Percentiles rank a stretch among this genome's conserved stretches.
Conservation (phyloP, 805 yeast genomes). For the Yarrowia deformans region DNA sequence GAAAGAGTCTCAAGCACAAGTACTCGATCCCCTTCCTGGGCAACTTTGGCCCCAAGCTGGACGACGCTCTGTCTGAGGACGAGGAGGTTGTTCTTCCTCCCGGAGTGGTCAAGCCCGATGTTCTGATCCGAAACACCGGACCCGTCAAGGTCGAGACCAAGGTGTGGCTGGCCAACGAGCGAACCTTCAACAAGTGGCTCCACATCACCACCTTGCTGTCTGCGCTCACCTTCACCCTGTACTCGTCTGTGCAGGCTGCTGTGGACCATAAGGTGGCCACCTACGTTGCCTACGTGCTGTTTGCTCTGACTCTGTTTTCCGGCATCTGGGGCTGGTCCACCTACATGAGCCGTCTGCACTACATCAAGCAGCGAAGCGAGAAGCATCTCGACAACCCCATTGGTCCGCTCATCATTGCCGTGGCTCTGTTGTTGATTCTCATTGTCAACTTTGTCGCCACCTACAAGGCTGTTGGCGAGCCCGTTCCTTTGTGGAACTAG, state of each 20-base stretch:
- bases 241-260: conserved; percentile 74
- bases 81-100: conserved; percentile 87
- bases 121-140: conserved; percentile 83
- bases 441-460: conserved; percentile 63
- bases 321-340: conserved; percentile 89
- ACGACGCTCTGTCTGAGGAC: conserved; percentile 61
- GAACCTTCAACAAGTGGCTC: conserved; percentile 96
- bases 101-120: conserved; percentile 84
- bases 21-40: conserved; percentile 46
- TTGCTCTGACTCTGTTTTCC: conserved; percentile 79
- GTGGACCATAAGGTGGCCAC: conserved; percentile 65
- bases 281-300: conserved; percentile 76
- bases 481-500: conserved; percentile 33
- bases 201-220: conserved; percentile 86
- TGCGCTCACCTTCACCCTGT: conserved; percentile 82
- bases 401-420: conserved; percentile 84
- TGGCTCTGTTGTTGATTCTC: conserved; percentile 71
- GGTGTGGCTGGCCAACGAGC: conserved; percentile 98
- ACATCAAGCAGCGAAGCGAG: conserved; percentile 82
- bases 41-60: conserved; percentile 50
- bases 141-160: conserved; percentile 95
- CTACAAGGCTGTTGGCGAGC: conserved; percentile 31
- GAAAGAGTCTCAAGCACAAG: conserved; percentile 35
- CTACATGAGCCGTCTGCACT: conserved; percentile 71
- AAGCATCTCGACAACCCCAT: conserved; percentile 86